phyloP scores from a whole-genome alignment of 306 rosid species.

The Cicer pinnatifidum region DNA sequence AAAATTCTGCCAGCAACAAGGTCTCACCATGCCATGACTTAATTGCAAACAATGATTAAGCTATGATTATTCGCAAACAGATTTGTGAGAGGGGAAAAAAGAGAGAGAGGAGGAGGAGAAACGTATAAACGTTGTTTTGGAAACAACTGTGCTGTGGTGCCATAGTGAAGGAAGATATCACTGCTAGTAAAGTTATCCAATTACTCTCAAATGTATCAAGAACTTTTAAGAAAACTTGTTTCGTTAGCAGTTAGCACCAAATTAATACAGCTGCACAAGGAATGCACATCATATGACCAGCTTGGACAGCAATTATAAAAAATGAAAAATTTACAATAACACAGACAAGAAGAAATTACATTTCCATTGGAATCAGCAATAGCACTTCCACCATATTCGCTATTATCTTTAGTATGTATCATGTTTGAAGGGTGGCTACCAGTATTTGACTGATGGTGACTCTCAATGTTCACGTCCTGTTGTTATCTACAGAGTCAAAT shows the following conservation, averaged over 20 bases:
- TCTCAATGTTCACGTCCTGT: constrained; percentile 74
- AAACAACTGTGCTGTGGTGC: constrained; percentile 5
- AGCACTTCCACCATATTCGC: constrained; percentile 52
- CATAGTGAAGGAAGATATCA: constrained; percentile 33
- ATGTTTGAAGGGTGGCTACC: constrained; percentile 51
- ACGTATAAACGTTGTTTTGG: neutral
- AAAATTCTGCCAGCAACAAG: constrained; percentile 35
- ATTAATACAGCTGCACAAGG: constrained; percentile 4
- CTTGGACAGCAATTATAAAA: neutral
- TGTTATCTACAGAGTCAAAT: constrained; percentile 71
- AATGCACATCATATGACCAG: constrained; percentile 17
- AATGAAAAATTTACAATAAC: neutral
- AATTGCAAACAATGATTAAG: constrained; percentile 31
- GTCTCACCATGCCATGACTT: neutral
- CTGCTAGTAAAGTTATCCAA: constrained; percentile 14
- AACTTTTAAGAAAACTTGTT: neutral
- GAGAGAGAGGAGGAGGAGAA: neutral
- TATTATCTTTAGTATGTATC: constrained; percentile 50
- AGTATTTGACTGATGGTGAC: constrained; percentile 44
- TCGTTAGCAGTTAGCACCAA: constrained; percentile 29
- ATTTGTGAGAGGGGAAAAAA: neutral
- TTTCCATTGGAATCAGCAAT: constrained; percentile 63
- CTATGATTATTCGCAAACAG: neutral
- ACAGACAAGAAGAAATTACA: constrained; percentile 56
- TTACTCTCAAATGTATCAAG: constrained; percentile 15